phyloP scores from a whole-genome alignment of 805 yeast genomes.

The Candida boidinii region DNA sequence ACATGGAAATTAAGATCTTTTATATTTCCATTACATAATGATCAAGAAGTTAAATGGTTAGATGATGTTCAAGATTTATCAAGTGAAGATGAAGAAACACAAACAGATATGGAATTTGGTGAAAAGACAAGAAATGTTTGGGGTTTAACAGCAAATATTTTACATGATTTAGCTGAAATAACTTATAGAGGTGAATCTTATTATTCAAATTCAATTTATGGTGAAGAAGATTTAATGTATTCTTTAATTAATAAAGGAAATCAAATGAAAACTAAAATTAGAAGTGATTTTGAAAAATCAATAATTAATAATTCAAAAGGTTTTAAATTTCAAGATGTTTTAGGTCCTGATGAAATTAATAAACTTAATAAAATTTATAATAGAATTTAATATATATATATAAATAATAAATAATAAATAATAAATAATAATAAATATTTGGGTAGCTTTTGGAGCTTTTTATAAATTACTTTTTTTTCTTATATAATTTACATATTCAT shows the following conservation, averaged over 20 bases:
- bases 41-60: constrained; percentile 56
- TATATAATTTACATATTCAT: too few relatives aligned
- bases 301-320: constrained; percentile 37
- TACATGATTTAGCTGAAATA: constrained; percentile 61
- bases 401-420: background rate
- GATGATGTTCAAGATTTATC: constrained; percentile 51
- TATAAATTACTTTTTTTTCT: background rate
- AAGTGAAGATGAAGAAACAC: constrained; percentile 41
- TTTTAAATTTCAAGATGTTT: constrained; percentile 34
- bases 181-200: constrained; percentile 31
- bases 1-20: constrained; percentile 59
- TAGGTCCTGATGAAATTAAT: constrained; percentile 34
- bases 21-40: constrained; percentile 47
- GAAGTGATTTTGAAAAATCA: constrained; percentile 46
- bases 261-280: constrained; percentile 38
- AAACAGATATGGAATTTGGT: constrained; percentile 29
- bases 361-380: constrained; percentile 34
- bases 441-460: too few relatives aligned
- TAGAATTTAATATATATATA: constrained; percentile 6
- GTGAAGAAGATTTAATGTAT: constrained; percentile 61
- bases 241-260: constrained; percentile 44
- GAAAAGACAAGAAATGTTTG: constrained; percentile 58
- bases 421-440: background rate
- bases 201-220: constrained; percentile 30
- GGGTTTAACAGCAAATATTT: constrained; percentile 76